Base-by-base conservation (phyloP, 306 rosid genomes). In the Prunus armeniaca region DNA sequence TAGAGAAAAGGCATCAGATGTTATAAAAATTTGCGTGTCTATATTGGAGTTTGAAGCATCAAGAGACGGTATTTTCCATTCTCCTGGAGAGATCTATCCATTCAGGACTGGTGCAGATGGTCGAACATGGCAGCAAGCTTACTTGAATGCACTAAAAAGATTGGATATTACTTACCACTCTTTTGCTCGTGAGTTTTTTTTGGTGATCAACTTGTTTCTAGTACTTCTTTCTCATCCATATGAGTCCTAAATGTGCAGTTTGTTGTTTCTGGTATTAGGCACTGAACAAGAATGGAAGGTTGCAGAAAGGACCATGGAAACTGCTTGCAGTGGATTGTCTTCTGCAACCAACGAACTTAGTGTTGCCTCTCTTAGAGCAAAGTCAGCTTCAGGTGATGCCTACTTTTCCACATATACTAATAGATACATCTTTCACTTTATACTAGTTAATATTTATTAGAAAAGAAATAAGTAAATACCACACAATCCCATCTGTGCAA, bases 251-350 rank as follows among this genome's bases (percentile, higher is more conserved):
- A 55, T 47, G n/a, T 74, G 62, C 80, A 32, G 67, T 65, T 66
- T 83, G 38, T 76, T 88, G 66, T 82, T 82, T 22, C 62, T 62
- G 84, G 51, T 83, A 46, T 79, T 79, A 93, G 98, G 97, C 84
- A 78, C 89, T 75, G 98, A 93, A 82, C 97, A 93, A 78, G 98
- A 93, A 82, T 91, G 97, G 98, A 93, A 91, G 89, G 88, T 84
- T 83, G 96, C 94, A 72, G 93, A 93, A 74, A 74, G 90, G 83
- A 82, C 91, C 81, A 85, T 93, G 87, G 97, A 93, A 81, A 92
- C 90, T 86, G 96, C 96, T 80, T 90, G 97, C 74, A 91, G 63
- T 71, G 91, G 87, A 76, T 87, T 93, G 80, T 87, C 89, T 73
- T 77, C 89, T 77, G 91, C 97, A 61, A 81, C 88, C 58, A 93